Evolutionary conservation across 257 asterid species (phyloP), one percentile per base, ranked within the genome.

Genomic region (Prunella vulgaris): DNA sequence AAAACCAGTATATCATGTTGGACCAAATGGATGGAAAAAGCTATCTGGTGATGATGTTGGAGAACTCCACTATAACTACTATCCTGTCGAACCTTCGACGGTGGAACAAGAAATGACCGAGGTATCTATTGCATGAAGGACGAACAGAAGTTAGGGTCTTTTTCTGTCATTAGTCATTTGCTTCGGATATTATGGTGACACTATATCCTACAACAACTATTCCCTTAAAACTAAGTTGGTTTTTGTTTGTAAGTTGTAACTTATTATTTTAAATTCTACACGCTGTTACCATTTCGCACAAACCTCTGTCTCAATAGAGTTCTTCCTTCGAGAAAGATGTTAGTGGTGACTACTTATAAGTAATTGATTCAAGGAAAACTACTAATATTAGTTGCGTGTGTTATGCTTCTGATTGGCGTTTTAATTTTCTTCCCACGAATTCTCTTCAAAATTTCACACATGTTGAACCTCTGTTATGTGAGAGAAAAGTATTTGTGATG

Each of bases 31-130:
- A 67, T 92, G 98, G 98, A 88, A 76, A 28, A 90, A 87, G 90
- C 83, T 90, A 5, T 85, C 95, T 0, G 97, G 97, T 0, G 98
- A 93, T 54, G 96, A 93, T 76, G 98, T 93, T 67, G 96, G 98
- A 60, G 96, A 90, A 51, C 92, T 90, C 49, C 94, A 93, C 76
- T 90, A 93, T 82, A 12, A 72, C 15, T 88, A 88, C 83, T 78
- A 80, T 61, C 97, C 95, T 0, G 96, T 83, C 0, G 94, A 90
- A 78, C 83, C 90, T 5, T 70, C 83, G 10, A 37, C 85, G 1
- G 86, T 89, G 77, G 98, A 85, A 61, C 98, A 84, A 24, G 97
- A 88, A 81, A 88, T 90, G 96, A 51, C 84, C 21, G 98, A 93
- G 53, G 83, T 79, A 7, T 33, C 83, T 4, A 57, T 73, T 30